These are phyloP conservation scores for Eremomyces bilateralis DNA, from an alignment of 495 filamentous ascomycete species.

Conservation along the genomic window DNA sequence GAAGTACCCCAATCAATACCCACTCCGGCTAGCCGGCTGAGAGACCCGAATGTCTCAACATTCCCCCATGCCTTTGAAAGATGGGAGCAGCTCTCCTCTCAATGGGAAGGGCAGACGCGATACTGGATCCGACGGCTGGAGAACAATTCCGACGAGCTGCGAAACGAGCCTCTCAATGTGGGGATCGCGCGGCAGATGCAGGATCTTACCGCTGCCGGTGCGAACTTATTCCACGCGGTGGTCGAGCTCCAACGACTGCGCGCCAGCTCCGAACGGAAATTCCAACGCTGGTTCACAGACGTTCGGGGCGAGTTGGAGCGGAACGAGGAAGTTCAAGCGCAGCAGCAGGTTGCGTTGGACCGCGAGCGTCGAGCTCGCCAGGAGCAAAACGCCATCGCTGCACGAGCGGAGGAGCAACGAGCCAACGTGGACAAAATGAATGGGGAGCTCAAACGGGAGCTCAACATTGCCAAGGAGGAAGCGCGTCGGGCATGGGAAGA, in stretches of 20 bases:
- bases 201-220: constrained; percentile 84
- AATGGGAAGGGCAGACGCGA: constrained; percentile 92
- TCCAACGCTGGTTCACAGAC: constrained; percentile 97
- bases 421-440: too few species aligned
- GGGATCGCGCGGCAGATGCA: constrained; percentile 87
- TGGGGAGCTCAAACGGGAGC: constrained; percentile 67
- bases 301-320: constrained; percentile 75
- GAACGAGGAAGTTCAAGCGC: constrained; percentile 60
- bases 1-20: constrained; percentile 5
- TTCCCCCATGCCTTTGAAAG: constrained; percentile 96
- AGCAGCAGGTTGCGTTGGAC: constrained; percentile 49
- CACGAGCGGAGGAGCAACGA: constrained; percentile 42
- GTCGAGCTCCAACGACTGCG: constrained; percentile 91
- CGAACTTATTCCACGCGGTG: constrained; percentile 93
- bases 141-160: constrained; percentile 65
- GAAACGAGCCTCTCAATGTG: constrained; percentile 57
- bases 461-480: constrained; percentile 90
- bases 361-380: constrained; percentile 47
- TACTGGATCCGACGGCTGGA: constrained; percentile 93
- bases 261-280: constrained; percentile 88
- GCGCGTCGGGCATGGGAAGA: constrained; percentile 95
- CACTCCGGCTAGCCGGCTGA: too few species aligned
- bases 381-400: constrained; percentile 29
- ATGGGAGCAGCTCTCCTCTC: constrained; percentile 89
- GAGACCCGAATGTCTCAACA: constrained; percentile 20